A percentile compares a stretch with the other conserved stretches of the same genome.
phyloP scores from a whole-genome alignment of 2,329 filamentous ascomycete species.

The Stagonosporopsis chrysanthemi region DNA sequence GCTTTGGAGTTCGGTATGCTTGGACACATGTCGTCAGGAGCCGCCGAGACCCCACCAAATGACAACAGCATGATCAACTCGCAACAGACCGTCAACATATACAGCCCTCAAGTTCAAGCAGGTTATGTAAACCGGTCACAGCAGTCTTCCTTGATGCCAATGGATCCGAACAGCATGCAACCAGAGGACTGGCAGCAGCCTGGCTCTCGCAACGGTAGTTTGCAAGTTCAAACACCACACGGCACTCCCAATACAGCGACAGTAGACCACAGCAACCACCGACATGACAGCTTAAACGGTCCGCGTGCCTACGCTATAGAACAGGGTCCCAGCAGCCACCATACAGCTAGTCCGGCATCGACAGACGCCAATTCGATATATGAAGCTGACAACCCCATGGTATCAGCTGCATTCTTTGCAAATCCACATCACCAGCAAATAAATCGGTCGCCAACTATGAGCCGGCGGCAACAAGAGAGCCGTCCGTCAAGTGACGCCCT shows the following conservation, averaged over 20 bases:
- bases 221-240: slow-evolving; percentile 54
- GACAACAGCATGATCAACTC: slow-evolving; percentile 58
- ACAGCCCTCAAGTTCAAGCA: slow-evolving; percentile 51
- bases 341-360: slow-evolving; percentile 65
- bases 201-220: slow-evolving; percentile 53
- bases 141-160: slow-evolving; percentile 42
- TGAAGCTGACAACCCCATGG: slow-evolving; percentile 53
- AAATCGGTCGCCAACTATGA: slow-evolving; percentile 40
- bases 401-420: slow-evolving; percentile 45
- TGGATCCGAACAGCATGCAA: slow-evolving; percentile 36
- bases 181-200: slow-evolving; percentile 49
- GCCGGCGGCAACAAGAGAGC: slow-evolving; percentile 37
- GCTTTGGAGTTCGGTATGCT: slow-evolving; percentile 96
- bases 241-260: slow-evolving; percentile 50
- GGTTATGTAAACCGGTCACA: slow-evolving; percentile 35
- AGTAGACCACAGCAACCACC: slow-evolving; percentile 39
- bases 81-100: slow-evolving; percentile 45
- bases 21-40: slow-evolving; percentile 92
- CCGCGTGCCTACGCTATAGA: slow-evolving; percentile 69
- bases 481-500: slow-evolving; percentile 40
- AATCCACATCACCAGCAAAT: slow-evolving; percentile 41
- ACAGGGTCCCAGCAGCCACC: slow-evolving; percentile 62
- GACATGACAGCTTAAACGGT: slow-evolving; percentile 46
- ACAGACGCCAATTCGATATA: slow-evolving; percentile 50
- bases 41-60: slow-evolving; percentile 77